A percentile compares a stretch with the other conserved stretches of the same genome.
Conservation (phyloP, 2,329 filamentous ascomycete genomes). For the Cryphonectria nitschkei region DNA sequence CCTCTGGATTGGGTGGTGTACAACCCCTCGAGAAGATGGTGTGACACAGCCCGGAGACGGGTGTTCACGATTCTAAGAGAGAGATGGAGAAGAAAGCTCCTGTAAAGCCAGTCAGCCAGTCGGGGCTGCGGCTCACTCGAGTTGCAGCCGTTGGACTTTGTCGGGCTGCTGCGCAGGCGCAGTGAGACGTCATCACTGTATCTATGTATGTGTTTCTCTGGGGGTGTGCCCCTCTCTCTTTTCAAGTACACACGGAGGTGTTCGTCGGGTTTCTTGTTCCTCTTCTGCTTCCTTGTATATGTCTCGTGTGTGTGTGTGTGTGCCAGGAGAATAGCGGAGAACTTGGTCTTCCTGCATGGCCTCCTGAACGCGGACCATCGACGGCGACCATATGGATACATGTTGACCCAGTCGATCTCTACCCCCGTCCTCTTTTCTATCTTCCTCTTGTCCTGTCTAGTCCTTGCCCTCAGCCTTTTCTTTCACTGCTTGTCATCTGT, state of each 20-base stretch:
- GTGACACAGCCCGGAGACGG: conserved; percentile 12
- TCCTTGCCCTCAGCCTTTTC: conserved; percentile 16
- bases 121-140: conserved; percentile 6
- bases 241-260: neutral
- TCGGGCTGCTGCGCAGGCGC: conserved; percentile 15
- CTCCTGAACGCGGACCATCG: conserved; percentile 6
- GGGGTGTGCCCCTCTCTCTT: too few species aligned
- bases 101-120: neutral
- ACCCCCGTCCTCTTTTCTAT: neutral
- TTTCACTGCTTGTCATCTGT: conserved; percentile 2
- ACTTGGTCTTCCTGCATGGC: neutral
- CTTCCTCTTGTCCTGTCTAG: conserved; percentile 17
- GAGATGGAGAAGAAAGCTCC: neutral
- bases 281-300: neutral
- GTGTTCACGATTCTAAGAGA: neutral
- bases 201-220: neutral
- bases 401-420: neutral
- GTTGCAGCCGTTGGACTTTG: neutral
- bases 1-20: conserved; percentile 15
- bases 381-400: conserved; percentile 13
- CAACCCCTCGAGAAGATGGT: neutral
- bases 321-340: neutral
- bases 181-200: conserved; percentile 20
- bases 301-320: neutral
- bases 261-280: neutral